Conservation (phyloP, 2,329 filamentous ascomycete genomes). For the Aspergillus fumigatiaffinis region DNA sequence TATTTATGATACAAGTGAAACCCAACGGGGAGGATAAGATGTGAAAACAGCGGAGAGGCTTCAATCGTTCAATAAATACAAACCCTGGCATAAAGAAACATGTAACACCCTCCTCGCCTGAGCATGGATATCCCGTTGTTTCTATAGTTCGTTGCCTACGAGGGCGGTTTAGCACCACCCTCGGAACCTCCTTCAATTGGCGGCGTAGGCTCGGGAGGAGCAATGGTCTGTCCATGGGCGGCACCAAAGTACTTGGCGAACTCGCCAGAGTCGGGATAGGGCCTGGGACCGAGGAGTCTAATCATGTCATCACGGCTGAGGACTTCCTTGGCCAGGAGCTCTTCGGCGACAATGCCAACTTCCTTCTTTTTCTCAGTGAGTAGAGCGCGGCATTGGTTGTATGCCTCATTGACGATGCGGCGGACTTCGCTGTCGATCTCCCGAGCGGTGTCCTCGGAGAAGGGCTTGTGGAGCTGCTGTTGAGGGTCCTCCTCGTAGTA, state of each 20-base stretch:
- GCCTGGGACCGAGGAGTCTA: slow-evolving; percentile 75
- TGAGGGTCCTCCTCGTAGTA: slow-evolving; percentile 76
- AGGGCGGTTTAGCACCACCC: slow-evolving; percentile 5
- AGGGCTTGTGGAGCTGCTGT: slow-evolving; percentile 85
- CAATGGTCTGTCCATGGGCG: slow-evolving; percentile 47
- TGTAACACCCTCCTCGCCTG: neutral
- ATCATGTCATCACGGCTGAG: slow-evolving; percentile 90
- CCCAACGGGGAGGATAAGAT: slow-evolving; percentile 15
- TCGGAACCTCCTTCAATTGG: slow-evolving; percentile 43
- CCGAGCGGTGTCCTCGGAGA: slow-evolving; percentile 89
- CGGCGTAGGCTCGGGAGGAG: slow-evolving; percentile 43
- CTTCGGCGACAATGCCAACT: slow-evolving; percentile 85
- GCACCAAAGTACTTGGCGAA: slow-evolving; percentile 90
- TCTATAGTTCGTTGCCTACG: slow-evolving; percentile 4
- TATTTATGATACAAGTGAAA: slow-evolving; percentile 21
- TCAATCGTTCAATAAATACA: slow-evolving; percentile 27
- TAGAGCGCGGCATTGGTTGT: slow-evolving; percentile 82
- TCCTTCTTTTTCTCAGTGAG: slow-evolving; percentile 82
- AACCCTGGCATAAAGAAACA: slow-evolving; percentile 11
- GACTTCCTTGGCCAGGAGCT: slow-evolving; percentile 87
- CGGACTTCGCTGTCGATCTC: slow-evolving; percentile 89
- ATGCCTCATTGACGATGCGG: slow-evolving; percentile 86
- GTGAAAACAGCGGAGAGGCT: slow-evolving; percentile 23
- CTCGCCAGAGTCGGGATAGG: slow-evolving; percentile 80
- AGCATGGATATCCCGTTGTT: neutral